These are phyloP conservation scores for Cryomyces minteri DNA, from an alignment of 495 filamentous ascomycete genomes.

Conservation along the genomic window DNA sequence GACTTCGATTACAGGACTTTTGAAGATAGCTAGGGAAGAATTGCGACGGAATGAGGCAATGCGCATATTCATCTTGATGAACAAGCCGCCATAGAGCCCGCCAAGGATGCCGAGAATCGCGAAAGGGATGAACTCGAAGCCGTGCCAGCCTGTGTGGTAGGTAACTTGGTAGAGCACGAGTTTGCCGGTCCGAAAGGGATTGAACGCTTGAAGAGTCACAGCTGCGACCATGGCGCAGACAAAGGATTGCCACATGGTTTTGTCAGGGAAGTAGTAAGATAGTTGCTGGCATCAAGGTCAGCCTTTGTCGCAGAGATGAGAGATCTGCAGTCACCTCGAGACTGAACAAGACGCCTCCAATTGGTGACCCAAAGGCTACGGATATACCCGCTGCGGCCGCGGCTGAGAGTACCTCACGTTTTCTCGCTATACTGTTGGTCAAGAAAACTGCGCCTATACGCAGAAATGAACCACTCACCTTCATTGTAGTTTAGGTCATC, in stretches of 20 bases:
- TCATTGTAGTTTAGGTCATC: slow-evolving; percentile 72
- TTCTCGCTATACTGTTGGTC: slow-evolving; percentile 42
- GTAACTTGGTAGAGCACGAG: slow-evolving; percentile 94
- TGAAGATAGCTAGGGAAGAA: slow-evolving; percentile 29
- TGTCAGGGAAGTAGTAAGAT: slow-evolving; percentile 97
- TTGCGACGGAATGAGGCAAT: slow-evolving; percentile 65
- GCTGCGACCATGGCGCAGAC: slow-evolving; percentile 97
- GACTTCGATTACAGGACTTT: slow-evolving; percentile 60
- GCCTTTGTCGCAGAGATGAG: slow-evolving; percentile 1
- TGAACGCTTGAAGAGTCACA: slow-evolving; percentile 76
- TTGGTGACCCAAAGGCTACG: slow-evolving; percentile 92
- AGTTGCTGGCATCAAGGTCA: slow-evolving; percentile 37
- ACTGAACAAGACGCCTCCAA: slow-evolving; percentile 90
- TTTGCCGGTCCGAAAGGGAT: slow-evolving; percentile 91
- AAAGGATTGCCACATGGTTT: slow-evolving; percentile 99
- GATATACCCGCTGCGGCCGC: slow-evolving; percentile 91
- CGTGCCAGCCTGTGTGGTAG: slow-evolving; percentile 84
- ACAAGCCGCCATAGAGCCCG: slow-evolving; percentile 81
- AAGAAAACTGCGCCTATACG: neutral
- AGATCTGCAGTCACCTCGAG: slow-evolving; percentile 41
- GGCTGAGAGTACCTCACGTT: slow-evolving; percentile 87
- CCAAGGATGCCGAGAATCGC: slow-evolving; percentile 73
- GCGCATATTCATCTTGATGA: slow-evolving; percentile 86
- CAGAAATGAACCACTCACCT: slow-evolving; percentile 29
- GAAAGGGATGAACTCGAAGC: slow-evolving; percentile 84